Conservation (phyloP, 441 rosid species). For the Arabidopsis lyrata region DNA sequence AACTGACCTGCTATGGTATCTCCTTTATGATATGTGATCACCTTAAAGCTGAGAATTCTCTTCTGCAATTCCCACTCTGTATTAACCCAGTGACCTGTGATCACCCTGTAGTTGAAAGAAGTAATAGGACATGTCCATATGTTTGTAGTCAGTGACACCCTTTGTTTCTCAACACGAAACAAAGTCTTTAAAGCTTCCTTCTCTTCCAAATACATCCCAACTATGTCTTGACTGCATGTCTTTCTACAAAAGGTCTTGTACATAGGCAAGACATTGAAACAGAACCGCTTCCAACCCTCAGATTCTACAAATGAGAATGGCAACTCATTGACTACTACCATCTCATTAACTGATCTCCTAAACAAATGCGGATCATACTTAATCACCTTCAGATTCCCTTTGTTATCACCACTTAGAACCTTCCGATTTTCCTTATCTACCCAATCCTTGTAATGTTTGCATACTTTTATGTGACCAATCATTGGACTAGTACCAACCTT, state of each 20-base stretch:
- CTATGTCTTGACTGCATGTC: neutral
- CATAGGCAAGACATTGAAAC: neutral
- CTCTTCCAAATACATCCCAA: neutral
- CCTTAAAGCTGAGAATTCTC: constrained; percentile 6
- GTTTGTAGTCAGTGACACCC: constrained; percentile 2
- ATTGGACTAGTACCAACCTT: too few species aligned
- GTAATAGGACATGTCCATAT: neutral
- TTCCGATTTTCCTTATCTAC: neutral
- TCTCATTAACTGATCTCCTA: neutral
- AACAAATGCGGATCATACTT: neutral
- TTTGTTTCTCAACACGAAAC: neutral
- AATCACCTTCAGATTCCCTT: neutral
- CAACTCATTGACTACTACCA: neutral
- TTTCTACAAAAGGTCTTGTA: neutral
- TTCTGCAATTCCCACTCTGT: neutral
- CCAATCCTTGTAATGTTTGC: too few species aligned
- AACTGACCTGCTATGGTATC: neutral
- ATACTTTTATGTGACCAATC: too few species aligned
- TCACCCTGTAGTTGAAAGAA: neutral
- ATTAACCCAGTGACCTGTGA: neutral
- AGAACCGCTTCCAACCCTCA: neutral
- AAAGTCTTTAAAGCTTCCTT: neutral
- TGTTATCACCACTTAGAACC: neutral
- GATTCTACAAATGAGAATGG: neutral
- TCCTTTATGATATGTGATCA: neutral